These are phyloP conservation scores for Oryza rufipogon DNA, from an alignment of 176 grass and related monocot genomes.

Conservation along the genomic window DNA sequence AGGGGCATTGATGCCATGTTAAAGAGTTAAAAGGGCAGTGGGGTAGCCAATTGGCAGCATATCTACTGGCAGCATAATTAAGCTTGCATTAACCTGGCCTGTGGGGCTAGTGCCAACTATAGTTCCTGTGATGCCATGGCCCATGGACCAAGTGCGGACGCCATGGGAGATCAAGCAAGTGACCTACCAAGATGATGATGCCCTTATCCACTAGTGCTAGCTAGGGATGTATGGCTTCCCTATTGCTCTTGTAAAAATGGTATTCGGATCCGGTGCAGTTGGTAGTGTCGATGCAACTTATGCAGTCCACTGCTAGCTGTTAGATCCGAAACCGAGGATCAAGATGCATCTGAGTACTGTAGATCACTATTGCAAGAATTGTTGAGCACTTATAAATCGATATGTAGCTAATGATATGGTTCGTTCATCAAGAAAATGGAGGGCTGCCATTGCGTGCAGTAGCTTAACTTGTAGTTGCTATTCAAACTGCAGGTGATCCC, in stretches of 20 bases:
- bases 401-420: too few relatives aligned
- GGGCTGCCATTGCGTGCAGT: too few relatives aligned
- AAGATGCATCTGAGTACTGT: too few relatives aligned
- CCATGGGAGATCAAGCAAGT: constrained; percentile 9
- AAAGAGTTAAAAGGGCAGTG: constrained; percentile 20
- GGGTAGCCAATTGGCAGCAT: not conserved
- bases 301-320: too few relatives aligned
- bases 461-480: too few relatives aligned
- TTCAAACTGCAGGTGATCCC: too few relatives aligned
- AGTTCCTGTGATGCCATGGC: constrained; percentile 15
- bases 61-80: constrained; percentile 23
- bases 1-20: constrained; percentile 23
- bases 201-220: constrained; percentile 21
- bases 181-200: constrained; percentile 8
- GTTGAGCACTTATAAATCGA: too few relatives aligned
- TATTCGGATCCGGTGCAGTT: too few relatives aligned
- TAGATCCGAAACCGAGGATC: too few relatives aligned
- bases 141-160: constrained; percentile 26
- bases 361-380: too few relatives aligned
- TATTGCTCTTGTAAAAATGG: not conserved
- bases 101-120: constrained; percentile 17
- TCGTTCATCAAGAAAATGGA: too few relatives aligned
- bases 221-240: not conserved
- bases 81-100: not conserved
- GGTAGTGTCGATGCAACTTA: too few relatives aligned